Evolutionary conservation across 805 yeast species (phyloP).

Genomic region (Brettanomyces anomalus): DNA sequence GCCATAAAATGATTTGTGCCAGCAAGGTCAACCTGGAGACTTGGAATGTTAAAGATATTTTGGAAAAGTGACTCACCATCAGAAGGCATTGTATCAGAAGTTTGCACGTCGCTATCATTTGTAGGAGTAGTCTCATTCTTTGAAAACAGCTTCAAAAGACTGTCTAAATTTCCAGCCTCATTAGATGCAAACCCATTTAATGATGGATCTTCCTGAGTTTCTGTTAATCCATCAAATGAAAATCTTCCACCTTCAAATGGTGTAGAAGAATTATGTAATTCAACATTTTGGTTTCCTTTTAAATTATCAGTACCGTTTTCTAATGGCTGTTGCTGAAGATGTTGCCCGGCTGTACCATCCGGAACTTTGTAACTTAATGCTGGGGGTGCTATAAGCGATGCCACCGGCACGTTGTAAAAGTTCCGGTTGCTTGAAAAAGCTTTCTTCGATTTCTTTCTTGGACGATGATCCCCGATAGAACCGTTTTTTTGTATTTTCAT

Average conservation of each 20-base stretch:
- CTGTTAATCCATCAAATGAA: neutral
- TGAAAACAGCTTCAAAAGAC: constrained; percentile 2
- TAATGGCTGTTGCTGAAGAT: neutral
- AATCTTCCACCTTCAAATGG: too few relatives aligned
- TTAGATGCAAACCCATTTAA: neutral
- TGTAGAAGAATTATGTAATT: too few relatives aligned
- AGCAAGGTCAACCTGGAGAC: constrained; percentile 19
- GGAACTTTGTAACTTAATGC: constrained; percentile 3
- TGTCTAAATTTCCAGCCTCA: neutral
- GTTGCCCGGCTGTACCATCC: neutral
- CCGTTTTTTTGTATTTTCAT: neutral
- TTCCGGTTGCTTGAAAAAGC: neutral
- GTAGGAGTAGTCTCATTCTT: constrained; percentile 2
- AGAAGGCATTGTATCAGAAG: constrained; percentile 1
- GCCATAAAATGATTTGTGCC: neutral
- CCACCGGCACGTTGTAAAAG: constrained; percentile 6
- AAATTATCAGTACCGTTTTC: too few relatives aligned
- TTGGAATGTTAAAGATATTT: constrained; percentile 25
- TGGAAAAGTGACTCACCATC: constrained; percentile 18
- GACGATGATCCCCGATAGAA: neutral
- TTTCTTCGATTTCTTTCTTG: neutral
- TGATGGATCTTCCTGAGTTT: neutral
- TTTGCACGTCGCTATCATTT: constrained; percentile 2
- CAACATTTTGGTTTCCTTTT: neutral
- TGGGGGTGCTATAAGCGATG: constrained; percentile 9